Conservation (phyloP, 108 stramenopile species). For the Fragilaria crotonensis region DNA sequence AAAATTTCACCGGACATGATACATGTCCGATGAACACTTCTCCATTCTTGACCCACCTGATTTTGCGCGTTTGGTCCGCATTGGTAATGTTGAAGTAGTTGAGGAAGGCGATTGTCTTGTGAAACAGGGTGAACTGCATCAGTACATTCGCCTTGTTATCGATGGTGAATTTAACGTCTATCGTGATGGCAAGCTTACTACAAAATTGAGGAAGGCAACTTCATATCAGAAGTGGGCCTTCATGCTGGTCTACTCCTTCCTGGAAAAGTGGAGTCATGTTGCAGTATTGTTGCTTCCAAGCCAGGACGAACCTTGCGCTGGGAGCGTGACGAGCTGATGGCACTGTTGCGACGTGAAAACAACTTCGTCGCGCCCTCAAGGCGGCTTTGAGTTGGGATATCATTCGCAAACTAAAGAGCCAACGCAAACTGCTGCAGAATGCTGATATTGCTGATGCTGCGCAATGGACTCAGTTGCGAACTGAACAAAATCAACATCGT, state of each 20-base stretch:
- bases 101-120: conserved; percentile 45
- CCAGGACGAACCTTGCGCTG: conserved; percentile 35
- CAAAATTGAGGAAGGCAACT: conserved; percentile 64
- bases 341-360: conserved; percentile 42
- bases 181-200: conserved; percentile 73
- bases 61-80: conserved; percentile 51
- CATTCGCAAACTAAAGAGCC: conserved; percentile 75
- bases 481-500: conserved; percentile 63
- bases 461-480: conserved; percentile 62
- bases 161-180: conserved; percentile 56
- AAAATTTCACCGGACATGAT: conserved; percentile 38
- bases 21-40: conserved; percentile 55
- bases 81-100: conserved; percentile 38
- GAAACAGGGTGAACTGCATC: conserved; percentile 51
- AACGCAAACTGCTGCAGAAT: conserved; percentile 46
- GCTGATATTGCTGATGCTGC: conserved; percentile 49
- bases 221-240: conserved; percentile 68
- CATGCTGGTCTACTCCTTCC: conserved; percentile 71
- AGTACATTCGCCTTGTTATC: conserved; percentile 59
- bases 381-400: conserved; percentile 78
- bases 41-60: conserved; percentile 51
- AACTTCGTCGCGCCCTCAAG: conserved; percentile 51
- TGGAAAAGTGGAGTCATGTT: conserved; percentile 60
- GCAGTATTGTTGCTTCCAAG: conserved; percentile 42
- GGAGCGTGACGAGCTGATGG: conserved; percentile 63